Evolutionary conservation across 2,329 filamentous ascomycete species (phyloP), one percentile per base, ranked within the genome.

Genomic region (Peltaster fructicola): DNA sequence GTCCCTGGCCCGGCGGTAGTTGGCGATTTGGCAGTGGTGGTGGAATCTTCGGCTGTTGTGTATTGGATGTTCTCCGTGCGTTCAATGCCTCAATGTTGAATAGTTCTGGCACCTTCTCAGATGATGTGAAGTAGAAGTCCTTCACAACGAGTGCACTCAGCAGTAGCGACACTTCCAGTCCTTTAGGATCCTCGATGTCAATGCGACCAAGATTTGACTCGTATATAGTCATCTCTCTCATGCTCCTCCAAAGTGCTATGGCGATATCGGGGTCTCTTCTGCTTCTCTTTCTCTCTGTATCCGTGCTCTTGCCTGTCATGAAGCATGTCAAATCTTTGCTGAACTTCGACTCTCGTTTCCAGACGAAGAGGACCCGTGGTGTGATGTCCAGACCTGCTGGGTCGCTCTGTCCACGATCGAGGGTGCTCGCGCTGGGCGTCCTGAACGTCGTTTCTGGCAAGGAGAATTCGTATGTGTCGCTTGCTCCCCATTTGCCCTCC

Each of bases 121-220:
- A 41, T 28, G 31, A 35, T 15, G 34, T 35, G 39, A 70, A 71
- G 47, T 62, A 73, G 4, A 73, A 51, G 37, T 73, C 68, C 13
- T 65, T 57, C 30, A 74, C 71, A 8, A 68, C 64, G 2, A 66
- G 56, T 1, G 65, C 67, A 9, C 64, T 56, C 1, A 74, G 53
- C 14, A 73, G 43, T 12, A 95, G 52, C 2, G 84, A 73, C 1
- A 95, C 67, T 47, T 98, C 88, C 4, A 95, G 57, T 0, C 88
- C 88, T 50, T 93, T 95, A 29, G 76, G 71, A 51, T 98, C 88
- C 49, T 98, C 82, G 33, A 95, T 71, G 20, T 95, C 84, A 7
- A 95, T 75, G 5, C 88, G 65, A 32, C 76, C 73, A 44, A 95
- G 61, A 45, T 95, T 95, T 4, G 85, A 79, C 51, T 98, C 79